Percentiles rank a stretch among this genome's conserved stretches.
Conservation (phyloP, 2,329 filamentous ascomycete species). For the Shiraia bambusicola region DNA sequence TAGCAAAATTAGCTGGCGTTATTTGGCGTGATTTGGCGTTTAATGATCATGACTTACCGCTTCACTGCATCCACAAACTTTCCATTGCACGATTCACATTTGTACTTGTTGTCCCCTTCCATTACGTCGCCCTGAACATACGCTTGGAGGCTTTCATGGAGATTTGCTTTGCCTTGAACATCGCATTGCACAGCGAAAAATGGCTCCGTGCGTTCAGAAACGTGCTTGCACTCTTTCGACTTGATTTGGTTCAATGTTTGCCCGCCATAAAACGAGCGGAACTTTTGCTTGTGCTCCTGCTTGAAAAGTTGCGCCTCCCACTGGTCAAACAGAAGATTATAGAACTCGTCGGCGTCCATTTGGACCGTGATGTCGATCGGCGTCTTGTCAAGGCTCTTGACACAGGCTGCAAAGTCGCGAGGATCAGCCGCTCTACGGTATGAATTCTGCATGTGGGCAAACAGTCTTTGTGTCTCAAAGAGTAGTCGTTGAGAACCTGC, state of each 20-base stretch:
- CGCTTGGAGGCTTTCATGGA: conserved; percentile 87
- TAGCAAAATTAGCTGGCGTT: conserved; percentile 35
- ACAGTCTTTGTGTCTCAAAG: conserved; percentile 75
- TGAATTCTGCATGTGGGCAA: conserved; percentile 82
- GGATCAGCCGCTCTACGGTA: conserved; percentile 74
- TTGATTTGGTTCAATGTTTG: conserved; percentile 93
- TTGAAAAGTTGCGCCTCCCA: conserved; percentile 80
- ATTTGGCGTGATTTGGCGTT: too few species aligned
- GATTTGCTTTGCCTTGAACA: conserved; percentile 83
- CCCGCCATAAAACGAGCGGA: conserved; percentile 86
- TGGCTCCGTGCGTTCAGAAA: conserved; percentile 85
- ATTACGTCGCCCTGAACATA: conserved; percentile 96
- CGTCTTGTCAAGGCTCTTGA: conserved; percentile 79
- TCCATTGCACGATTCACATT: conserved; percentile 84
- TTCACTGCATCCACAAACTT: conserved; percentile 89
- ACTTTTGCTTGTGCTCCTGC: conserved; percentile 66
- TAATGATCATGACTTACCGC: conserved; percentile 55
- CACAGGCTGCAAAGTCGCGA: conserved; percentile 67
- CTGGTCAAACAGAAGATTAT: conserved; percentile 87
- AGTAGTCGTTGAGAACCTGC: conserved; percentile 67
- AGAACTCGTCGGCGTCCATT: conserved; percentile 99
- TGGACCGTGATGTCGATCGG: conserved; percentile 84
- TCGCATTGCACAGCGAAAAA: conserved; percentile 96
- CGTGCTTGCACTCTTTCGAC: conserved; percentile 89
- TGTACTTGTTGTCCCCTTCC: conserved; percentile 98